A percentile compares a stretch with the other conserved stretches of the same genome.
Conservation (phyloP, 2,329 filamentous ascomycete genomes). For the Fusarium duplospermum region DNA sequence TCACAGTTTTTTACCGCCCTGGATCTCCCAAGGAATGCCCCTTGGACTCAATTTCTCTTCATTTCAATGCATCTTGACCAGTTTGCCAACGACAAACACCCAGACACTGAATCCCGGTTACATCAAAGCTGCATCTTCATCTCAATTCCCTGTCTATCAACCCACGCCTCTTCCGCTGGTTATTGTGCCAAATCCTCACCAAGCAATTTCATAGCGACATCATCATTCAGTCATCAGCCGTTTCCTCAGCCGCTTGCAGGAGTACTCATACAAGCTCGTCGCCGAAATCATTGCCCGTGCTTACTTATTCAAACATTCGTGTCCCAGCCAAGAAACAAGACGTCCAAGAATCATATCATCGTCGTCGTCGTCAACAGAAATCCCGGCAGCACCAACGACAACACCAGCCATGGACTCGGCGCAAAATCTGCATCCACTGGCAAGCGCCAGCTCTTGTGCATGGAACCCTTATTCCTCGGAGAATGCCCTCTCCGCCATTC, state of each 20-base stretch:
- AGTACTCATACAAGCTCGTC: conserved; percentile 42
- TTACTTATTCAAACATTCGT: conserved; percentile 42
- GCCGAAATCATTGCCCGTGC: conserved; percentile 37
- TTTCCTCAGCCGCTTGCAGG: conserved; percentile 41
- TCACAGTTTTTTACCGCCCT: background rate
- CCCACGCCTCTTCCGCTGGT: conserved; percentile 9
- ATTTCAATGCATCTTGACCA: background rate
- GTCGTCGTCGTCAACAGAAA: conserved; percentile 28
- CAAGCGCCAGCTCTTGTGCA: conserved; percentile 37
- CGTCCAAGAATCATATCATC: conserved; percentile 36
- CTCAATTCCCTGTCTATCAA: conserved; percentile 29
- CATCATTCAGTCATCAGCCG: conserved; percentile 48
- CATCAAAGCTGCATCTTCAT: conserved; percentile 4
- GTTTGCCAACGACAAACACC: background rate
- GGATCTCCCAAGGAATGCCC: background rate
- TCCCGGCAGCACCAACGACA: conserved; percentile 14
- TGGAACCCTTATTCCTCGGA: conserved; percentile 19
- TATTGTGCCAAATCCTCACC: conserved; percentile 22
- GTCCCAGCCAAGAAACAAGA: conserved; percentile 40
- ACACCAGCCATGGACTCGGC: conserved; percentile 21
- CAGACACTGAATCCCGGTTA: background rate
- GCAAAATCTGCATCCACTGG: conserved; percentile 26
- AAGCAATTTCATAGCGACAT: conserved; percentile 44
- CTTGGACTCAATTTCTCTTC: background rate
- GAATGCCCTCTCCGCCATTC: conserved; percentile 39